Percentiles rank a stretch among this genome's conserved stretches.
Evolutionary conservation across 768 basidiomycete genomes (phyloP).

Genomic region (Mycena filopes): DNA sequence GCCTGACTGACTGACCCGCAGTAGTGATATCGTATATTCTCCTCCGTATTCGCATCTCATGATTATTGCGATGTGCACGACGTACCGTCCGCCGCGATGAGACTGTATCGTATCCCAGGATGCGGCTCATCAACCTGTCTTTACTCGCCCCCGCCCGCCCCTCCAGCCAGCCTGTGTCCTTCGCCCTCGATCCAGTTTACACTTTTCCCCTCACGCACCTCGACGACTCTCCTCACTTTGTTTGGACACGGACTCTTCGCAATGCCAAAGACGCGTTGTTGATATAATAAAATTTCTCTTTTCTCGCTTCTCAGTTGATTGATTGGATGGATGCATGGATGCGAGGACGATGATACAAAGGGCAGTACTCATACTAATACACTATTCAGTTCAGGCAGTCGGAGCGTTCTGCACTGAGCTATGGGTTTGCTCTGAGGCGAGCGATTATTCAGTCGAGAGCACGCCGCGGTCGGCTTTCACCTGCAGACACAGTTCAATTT

Average conservation of each 20-base stretch:
- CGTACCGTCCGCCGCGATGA: constrained; percentile 10
- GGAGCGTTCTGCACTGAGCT: background rate
- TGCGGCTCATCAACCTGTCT: constrained; percentile 21
- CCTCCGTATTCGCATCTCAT: constrained; percentile 30
- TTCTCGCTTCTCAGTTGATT: constrained; percentile 17
- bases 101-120: constrained; percentile 1
- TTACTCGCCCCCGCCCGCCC: constrained; percentile 19
- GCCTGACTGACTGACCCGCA: background rate
- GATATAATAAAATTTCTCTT: constrained; percentile 28
- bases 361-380: constrained; percentile 23
- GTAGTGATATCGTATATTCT: constrained; percentile 30
- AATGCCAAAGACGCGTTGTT: constrained; percentile 30
- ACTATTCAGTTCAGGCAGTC: background rate
- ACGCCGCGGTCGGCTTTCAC: constrained; percentile 43
- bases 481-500: constrained; percentile 26
- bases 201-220: constrained; percentile 19
- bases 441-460: constrained; percentile 26
- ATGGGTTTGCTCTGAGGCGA: background rate
- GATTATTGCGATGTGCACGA: constrained; percentile 28
- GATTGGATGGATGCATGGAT: constrained; percentile 3
- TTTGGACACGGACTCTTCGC: constrained; percentile 33
- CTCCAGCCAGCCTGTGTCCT: constrained; percentile 18
- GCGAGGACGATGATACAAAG: constrained; percentile 1
- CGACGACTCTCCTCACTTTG: constrained; percentile 28
- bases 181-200: constrained; percentile 8